Conservation (phyloP, 2,329 filamentous ascomycete species). For the Ampelomyces quisqualis region DNA sequence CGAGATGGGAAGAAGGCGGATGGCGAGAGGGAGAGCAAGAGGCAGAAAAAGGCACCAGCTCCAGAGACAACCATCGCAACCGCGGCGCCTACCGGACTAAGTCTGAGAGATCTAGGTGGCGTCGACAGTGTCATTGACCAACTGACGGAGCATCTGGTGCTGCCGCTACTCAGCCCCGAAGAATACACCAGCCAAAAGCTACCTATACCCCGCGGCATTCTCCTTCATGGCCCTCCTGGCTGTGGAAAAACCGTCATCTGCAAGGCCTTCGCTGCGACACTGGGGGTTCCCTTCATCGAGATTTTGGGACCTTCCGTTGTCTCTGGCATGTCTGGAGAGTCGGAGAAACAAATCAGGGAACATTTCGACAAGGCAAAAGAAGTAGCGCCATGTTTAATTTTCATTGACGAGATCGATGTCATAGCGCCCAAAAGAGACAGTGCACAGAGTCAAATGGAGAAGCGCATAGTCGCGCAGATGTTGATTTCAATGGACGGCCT, state of each 20-base stretch:
- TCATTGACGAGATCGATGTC: constrained; percentile 89
- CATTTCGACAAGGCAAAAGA: constrained; percentile 85
- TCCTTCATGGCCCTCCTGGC: constrained; percentile 80
- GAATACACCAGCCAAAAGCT: constrained; percentile 66
- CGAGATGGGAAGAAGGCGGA: constrained; percentile 54
- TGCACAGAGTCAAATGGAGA: constrained; percentile 84
- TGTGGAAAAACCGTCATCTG: constrained; percentile 86
- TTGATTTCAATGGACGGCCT: constrained; percentile 82
- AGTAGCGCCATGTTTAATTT: constrained; percentile 83
- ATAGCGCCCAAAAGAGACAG: constrained; percentile 85
- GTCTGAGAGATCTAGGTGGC: constrained; percentile 72
- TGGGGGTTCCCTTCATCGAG: constrained; percentile 76
- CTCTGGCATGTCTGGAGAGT: constrained; percentile 85
- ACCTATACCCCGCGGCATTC: constrained; percentile 70
- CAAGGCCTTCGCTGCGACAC: constrained; percentile 72
- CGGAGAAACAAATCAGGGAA: constrained; percentile 81
- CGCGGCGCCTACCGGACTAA: constrained; percentile 66
- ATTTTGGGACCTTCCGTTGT: constrained; percentile 81
- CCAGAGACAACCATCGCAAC: constrained; percentile 55
- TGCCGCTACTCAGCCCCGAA: constrained; percentile 69
- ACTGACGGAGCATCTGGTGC: constrained; percentile 68
- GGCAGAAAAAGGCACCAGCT: constrained; percentile 54
- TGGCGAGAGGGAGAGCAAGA: constrained; percentile 67
- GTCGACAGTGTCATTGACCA: constrained; percentile 70
- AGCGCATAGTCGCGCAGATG: constrained; percentile 80